Evolutionary conservation across 176 grass and related monocot species (phyloP).

Genomic region (Hyparrhenia diplandra): DNA sequence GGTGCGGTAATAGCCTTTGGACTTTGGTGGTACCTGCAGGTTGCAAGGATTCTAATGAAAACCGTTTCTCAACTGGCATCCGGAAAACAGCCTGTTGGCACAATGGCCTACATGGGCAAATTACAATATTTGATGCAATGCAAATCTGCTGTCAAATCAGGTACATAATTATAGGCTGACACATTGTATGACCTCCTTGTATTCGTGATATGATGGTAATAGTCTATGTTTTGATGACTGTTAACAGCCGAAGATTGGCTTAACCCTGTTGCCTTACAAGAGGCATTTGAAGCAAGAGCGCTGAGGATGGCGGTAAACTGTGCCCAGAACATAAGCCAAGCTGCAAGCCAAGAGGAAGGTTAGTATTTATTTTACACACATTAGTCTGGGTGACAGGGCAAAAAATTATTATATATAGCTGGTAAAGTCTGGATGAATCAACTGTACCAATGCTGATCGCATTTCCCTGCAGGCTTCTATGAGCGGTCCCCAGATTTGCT

Average conservation of each 20-base stretch:
- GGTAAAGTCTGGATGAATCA: no score
- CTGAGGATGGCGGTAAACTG: conserved; percentile 82
- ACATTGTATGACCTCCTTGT: neutral
- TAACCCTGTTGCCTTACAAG: conserved; percentile 62
- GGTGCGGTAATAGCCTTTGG: neutral
- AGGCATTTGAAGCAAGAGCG: conserved; percentile 93
- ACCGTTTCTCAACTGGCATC: conserved; percentile 69
- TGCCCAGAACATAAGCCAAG: conserved; percentile 78
- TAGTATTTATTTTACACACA: neutral
- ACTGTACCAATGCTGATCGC: neutral
- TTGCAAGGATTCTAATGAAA: conserved; percentile 94
- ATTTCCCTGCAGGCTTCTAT: conserved; percentile 60
- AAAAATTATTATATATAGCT: no score
- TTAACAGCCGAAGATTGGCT: conserved; percentile 88
- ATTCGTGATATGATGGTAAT: neutral
- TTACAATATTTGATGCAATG: conserved; percentile 68
- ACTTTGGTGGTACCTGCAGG: conserved; percentile 32
- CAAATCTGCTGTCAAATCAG: conserved; percentile 65
- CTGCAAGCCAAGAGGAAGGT: conserved; percentile 90
- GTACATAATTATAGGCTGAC: conserved; percentile 30
- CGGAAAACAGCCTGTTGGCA: conserved; percentile 77
- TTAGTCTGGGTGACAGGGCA: no score
- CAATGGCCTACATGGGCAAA: conserved; percentile 90
- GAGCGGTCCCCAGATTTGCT: conserved; percentile 74
- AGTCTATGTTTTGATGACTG: neutral